These are phyloP conservation scores for Colletotrichum tamarilloi DNA, from an alignment of 2,329 filamentous ascomycete genomes.

Conservation along the genomic window DNA sequence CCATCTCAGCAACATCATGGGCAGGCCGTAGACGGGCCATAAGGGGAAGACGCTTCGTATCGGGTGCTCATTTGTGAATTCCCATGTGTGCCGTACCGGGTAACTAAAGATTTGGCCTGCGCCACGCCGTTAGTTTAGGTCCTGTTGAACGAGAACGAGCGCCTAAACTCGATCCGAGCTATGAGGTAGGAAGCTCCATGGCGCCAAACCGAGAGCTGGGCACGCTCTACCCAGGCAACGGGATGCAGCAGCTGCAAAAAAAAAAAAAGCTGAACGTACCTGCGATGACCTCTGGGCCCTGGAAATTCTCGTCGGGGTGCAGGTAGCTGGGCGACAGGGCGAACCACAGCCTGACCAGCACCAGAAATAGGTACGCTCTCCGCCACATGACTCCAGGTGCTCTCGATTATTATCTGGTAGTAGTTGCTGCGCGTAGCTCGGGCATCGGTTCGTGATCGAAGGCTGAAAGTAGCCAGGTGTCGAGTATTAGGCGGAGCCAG, in stretches of 20 bases:
- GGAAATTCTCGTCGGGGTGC: constrained; percentile 98
- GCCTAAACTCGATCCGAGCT: constrained; percentile 26
- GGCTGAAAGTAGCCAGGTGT: not conserved
- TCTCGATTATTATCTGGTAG: constrained; percentile 25
- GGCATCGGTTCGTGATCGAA: constrained; percentile 37
- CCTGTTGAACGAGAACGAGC: constrained; percentile 30
- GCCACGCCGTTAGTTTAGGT: constrained; percentile 32
- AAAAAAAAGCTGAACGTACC: constrained; percentile 67
- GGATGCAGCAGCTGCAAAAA: not conserved
- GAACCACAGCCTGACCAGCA: constrained; percentile 91
- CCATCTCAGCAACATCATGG: constrained; percentile 93
- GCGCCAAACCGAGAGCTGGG: constrained; percentile 1
- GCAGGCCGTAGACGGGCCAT: constrained; percentile 94
- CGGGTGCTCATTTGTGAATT: constrained; percentile 88
- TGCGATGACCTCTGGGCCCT: constrained; percentile 96
- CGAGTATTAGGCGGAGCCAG: constrained; percentile 7
- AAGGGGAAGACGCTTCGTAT: constrained; percentile 96
- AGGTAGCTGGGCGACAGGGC: constrained; percentile 95
- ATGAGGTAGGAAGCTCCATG: constrained; percentile 16
- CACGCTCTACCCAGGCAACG: not conserved
- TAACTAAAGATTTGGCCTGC: constrained; percentile 93
- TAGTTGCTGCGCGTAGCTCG: constrained; percentile 36
- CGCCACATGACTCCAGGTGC: constrained; percentile 78
- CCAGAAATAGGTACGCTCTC: constrained; percentile 85
- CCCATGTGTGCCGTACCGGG: constrained; percentile 91